Evolutionary conservation across 1,284 basidiomycete species (phyloP).

Genomic region (Porodaedalea pini): DNA sequence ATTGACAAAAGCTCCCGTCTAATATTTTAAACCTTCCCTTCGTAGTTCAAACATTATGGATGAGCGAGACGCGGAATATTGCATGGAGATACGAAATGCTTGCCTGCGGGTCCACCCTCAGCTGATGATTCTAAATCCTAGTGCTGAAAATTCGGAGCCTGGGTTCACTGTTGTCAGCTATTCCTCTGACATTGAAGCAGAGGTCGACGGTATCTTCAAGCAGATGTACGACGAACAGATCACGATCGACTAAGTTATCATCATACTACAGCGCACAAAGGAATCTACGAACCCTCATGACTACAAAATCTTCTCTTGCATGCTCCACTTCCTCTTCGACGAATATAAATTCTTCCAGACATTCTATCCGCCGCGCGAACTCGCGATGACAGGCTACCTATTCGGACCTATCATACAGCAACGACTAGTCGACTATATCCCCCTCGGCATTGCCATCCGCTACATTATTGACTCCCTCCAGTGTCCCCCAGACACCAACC

Average conservation of each 20-base stretch:
- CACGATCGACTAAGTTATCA: conserved; percentile 91
- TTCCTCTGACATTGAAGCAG: conserved; percentile 83
- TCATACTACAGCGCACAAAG: conserved; percentile 83
- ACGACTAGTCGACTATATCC: conserved; percentile 91
- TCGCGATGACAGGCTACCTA: conserved; percentile 93
- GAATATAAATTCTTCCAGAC: conserved; percentile 99
- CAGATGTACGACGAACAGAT: conserved; percentile 97
- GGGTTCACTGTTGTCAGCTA: conserved; percentile 91
- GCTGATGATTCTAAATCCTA: conserved; percentile 90
- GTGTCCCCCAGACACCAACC: conserved; percentile 85
- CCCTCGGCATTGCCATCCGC: conserved; percentile 94
- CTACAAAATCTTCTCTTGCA: conserved; percentile 97
- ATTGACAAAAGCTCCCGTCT: too few relatives aligned
- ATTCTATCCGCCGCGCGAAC: conserved; percentile 90
- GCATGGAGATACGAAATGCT: conserved; percentile 88
- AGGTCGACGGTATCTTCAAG: conserved; percentile 95
- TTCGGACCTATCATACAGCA: conserved; percentile 97
- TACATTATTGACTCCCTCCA: conserved; percentile 94
- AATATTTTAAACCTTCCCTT: conserved; percentile 3
- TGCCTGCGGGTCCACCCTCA: conserved; percentile 96
- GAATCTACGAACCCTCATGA: conserved; percentile 81
- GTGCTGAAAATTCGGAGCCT: conserved; percentile 78
- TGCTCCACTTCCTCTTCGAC: conserved; percentile 99
- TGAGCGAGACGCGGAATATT: conserved; percentile 81
- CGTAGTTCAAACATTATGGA: conserved; percentile 62